Evolutionary conservation across 1,284 basidiomycete species (phyloP).

Genomic region (Leucoagaricus sp.): DNA sequence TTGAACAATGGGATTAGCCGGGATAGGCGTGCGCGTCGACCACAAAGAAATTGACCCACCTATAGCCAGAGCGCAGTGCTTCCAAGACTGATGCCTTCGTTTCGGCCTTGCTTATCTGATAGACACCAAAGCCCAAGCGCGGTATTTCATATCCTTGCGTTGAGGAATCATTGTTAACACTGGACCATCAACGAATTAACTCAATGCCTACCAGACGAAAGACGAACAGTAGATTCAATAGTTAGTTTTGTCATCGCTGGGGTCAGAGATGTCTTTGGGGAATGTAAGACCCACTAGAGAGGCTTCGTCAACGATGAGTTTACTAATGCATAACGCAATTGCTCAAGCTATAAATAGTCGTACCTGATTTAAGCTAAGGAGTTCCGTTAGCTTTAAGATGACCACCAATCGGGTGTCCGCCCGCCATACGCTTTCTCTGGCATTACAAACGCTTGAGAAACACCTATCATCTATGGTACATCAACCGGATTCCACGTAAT

Average conservation of each 20-base stretch:
- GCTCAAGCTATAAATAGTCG: too few species aligned
- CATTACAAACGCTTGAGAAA: too few species aligned
- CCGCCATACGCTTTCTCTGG: neutral
- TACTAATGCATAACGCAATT: too few species aligned
- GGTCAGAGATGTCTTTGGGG: neutral
- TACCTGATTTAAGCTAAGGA: neutral
- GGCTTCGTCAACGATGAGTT: too few species aligned
- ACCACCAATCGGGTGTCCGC: neutral
- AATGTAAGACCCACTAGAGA: neutral
- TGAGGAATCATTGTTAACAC: neutral
- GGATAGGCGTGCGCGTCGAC: neutral
- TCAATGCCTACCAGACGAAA: conserved; percentile 2
- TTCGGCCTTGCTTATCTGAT: conserved; percentile 56
- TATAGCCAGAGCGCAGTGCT: conserved; percentile 74
- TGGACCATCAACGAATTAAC: neutral
- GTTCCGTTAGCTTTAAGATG: neutral
- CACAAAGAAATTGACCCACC: conserved; percentile 38
- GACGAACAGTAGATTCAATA: neutral
- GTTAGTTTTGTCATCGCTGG: neutral
- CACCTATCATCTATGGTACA: conserved; percentile 22
- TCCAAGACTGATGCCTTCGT: conserved; percentile 57
- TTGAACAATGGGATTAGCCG: conserved; percentile 20
- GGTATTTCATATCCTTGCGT: conserved; percentile 66
- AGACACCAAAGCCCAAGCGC: conserved; percentile 80
- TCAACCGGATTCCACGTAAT: conserved; percentile 77